phyloP scores from a whole-genome alignment of 441 rosid species.

The Brassica hybrid region DNA sequence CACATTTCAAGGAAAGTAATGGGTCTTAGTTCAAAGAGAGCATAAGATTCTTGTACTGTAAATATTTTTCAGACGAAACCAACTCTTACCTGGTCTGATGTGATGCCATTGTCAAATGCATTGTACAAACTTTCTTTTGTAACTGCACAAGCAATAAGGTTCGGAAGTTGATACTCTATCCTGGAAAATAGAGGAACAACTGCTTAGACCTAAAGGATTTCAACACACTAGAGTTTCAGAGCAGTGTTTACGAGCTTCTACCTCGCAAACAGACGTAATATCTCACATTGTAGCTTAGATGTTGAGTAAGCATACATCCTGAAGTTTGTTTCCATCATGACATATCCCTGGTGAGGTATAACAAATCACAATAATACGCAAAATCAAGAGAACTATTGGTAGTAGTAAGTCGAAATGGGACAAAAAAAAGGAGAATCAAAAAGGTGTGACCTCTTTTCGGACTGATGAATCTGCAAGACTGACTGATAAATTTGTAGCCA shows the following conservation, averaged over 20 bases:
- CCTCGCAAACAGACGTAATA: slow-evolving; percentile 92
- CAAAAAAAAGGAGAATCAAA: background rate
- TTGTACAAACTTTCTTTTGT: slow-evolving; percentile 89
- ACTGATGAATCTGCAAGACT: slow-evolving; percentile 90
- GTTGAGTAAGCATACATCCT: slow-evolving; percentile 92
- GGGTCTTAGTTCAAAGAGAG: background rate
- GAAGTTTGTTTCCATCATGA: slow-evolving; percentile 94
- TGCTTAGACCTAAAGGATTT: slow-evolving; percentile 22
- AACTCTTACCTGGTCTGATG: slow-evolving; percentile 73
- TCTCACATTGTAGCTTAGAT: slow-evolving; percentile 90
- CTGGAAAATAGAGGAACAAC: slow-evolving; percentile 49
- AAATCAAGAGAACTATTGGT: slow-evolving; percentile 18
- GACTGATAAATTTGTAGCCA: slow-evolving; percentile 88
- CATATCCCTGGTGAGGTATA: slow-evolving; percentile 65
- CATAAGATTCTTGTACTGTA: slow-evolving; percentile 1
- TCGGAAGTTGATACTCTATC: slow-evolving; percentile 94
- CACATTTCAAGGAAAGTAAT: slow-evolving; percentile 17
- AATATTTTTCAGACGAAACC: slow-evolving; percentile 25
- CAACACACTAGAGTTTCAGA: background rate
- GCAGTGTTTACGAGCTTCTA: slow-evolving; percentile 31
- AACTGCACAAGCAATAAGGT: slow-evolving; percentile 87
- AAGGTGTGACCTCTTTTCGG: slow-evolving; percentile 71
- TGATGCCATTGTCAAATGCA: slow-evolving; percentile 95
- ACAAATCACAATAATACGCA: slow-evolving; percentile 22
- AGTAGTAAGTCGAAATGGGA: background rate